Percentiles rank a stretch among this genome's conserved stretches.
phyloP scores from a whole-genome alignment of 2,329 filamentous ascomycete genomes.

The Ascochyta koolunga region DNA sequence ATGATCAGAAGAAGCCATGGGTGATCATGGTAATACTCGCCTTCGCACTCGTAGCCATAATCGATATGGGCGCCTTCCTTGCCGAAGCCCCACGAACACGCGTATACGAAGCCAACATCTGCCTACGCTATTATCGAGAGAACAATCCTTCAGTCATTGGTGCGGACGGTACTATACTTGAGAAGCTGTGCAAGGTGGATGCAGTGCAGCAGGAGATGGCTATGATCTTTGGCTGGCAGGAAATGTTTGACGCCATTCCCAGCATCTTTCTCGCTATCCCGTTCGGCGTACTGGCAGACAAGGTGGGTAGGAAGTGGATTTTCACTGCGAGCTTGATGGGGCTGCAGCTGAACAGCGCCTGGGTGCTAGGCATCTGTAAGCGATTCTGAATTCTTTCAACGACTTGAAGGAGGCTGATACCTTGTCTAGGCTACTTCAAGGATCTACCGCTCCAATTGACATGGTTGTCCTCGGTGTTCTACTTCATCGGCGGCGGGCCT shows the following conservation, averaged over 20 bases:
- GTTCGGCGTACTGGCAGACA: constrained; percentile 57
- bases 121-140: constrained; percentile 52
- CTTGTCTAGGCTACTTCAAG: constrained; percentile 36
- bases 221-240: constrained; percentile 57
- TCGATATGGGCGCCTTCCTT: constrained; percentile 55
- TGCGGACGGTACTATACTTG: constrained; percentile 50
- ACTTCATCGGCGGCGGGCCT: constrained; percentile 55
- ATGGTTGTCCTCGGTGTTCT: constrained; percentile 56
- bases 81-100: constrained; percentile 54
- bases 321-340: constrained; percentile 53
- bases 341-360: constrained; percentile 42
- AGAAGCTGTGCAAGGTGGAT: constrained; percentile 58
- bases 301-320: constrained; percentile 54
- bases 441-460: constrained; percentile 54
- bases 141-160: constrained; percentile 53
- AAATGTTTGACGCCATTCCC: constrained; percentile 54
- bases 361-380: constrained; percentile 44
- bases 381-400: neutral
- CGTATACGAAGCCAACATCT: constrained; percentile 58
- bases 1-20: constrained; percentile 36
- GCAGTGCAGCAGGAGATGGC: constrained; percentile 57
- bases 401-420: neutral
- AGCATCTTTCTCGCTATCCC: constrained; percentile 57
- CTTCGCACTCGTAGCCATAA: constrained; percentile 51
- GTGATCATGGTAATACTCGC: constrained; percentile 42